Percentiles rank a stretch among this genome's conserved stretches.
These are phyloP conservation scores for Fusarium hainanense DNA, from an alignment of 2,329 filamentous ascomycete genomes.

Conservation along the genomic window DNA sequence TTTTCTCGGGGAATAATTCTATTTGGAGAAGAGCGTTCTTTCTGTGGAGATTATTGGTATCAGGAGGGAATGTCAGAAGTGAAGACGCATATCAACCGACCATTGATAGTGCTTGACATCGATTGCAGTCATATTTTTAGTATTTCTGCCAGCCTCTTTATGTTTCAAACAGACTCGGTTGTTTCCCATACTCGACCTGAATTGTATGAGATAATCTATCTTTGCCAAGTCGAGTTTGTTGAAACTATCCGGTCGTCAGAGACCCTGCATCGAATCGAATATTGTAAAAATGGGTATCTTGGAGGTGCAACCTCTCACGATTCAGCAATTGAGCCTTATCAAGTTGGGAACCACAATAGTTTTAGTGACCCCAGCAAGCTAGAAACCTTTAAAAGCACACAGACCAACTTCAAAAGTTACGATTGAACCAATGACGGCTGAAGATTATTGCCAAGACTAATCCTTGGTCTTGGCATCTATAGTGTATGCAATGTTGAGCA, in stretches of 20 bases:
- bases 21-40: slow-evolving; percentile 24
- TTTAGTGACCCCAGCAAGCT: not conserved
- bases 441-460: not conserved
- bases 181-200: not conserved
- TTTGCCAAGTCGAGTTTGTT: not conserved
- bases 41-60: slow-evolving; percentile 14
- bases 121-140: not conserved
- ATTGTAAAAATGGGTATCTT: not conserved
- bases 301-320: not conserved
- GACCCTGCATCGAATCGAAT: not conserved
- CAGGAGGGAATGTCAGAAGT: not conserved
- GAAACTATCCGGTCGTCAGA: not conserved
- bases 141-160: not conserved
- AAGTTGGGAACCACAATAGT: not conserved
- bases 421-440: not conserved
- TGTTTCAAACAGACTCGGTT: not conserved
- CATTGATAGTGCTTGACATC: too few relatives aligned
- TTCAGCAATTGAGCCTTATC: not conserved
- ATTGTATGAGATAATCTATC: accelerated
- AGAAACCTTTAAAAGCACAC: not conserved
- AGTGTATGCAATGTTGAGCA: too few relatives aligned
- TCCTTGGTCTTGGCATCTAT: not conserved
- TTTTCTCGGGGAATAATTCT: not conserved
- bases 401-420: slow-evolving; percentile 11
- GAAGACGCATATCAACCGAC: not conserved